These are phyloP conservation scores for Paecilomyces niveus DNA, from an alignment of 2,329 filamentous ascomycete genomes.

Conservation along the genomic window DNA sequence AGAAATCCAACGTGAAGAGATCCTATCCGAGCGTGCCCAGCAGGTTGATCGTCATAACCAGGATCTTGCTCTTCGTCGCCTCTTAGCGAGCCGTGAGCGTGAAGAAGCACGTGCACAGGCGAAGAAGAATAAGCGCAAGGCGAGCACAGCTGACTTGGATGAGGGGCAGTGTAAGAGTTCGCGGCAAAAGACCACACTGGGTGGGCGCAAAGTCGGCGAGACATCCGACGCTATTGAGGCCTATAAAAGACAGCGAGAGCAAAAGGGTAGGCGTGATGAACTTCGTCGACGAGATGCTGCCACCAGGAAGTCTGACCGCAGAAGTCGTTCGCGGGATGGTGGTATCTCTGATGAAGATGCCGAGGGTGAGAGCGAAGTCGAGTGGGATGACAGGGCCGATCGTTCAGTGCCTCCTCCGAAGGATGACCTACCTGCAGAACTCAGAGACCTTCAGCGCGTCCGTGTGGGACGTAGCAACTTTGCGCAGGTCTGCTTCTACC, in stretches of 20 bases:
- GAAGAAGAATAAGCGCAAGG: conserved; percentile 63
- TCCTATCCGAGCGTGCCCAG: conserved; percentile 78
- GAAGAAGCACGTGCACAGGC: conserved; percentile 44
- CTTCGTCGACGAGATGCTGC: conserved; percentile 36
- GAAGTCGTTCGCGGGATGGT: conserved; percentile 57
- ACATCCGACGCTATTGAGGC: conserved; percentile 67
- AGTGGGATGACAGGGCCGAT: conserved; percentile 58
- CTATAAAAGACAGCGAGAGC: conserved; percentile 55
- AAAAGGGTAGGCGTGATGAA: conserved; percentile 47
- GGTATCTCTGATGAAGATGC: conserved; percentile 54
- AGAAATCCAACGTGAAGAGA: conserved; percentile 83
- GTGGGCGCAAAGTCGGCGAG: conserved; percentile 60
- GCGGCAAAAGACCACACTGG: conserved; percentile 61
- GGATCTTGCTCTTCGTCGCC: conserved; percentile 70
- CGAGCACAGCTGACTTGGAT: conserved; percentile 69
- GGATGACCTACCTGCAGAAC: conserved; percentile 61
- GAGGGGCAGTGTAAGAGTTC: conserved; percentile 68
- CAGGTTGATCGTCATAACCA: conserved; percentile 77
- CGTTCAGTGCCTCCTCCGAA: conserved; percentile 48
- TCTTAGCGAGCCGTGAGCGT: conserved; percentile 62
- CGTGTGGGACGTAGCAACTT: conserved; percentile 81
- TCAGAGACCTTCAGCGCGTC: conserved; percentile 77
- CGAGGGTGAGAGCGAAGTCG: conserved; percentile 71
- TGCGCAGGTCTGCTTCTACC: conserved; percentile 86
- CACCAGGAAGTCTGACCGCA: conserved; percentile 48